Evolutionary conservation across 2,329 filamentous ascomycete genomes (phyloP), one percentile per base, ranked within the genome.

Genomic region (Monosporascus cannonballus): DNA sequence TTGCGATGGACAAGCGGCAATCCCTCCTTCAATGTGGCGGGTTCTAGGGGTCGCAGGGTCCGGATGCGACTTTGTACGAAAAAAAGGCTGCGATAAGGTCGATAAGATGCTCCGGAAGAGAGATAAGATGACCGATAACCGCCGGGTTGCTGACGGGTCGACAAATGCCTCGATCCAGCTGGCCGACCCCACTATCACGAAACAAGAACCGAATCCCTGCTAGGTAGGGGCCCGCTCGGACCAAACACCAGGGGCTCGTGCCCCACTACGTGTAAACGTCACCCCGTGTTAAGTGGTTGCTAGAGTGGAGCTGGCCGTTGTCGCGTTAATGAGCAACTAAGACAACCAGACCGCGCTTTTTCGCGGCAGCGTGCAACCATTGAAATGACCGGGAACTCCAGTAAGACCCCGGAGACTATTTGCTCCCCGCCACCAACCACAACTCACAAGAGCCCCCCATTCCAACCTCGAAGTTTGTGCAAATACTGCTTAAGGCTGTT

Each of bases 1-100:
- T 30, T 47, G 49, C 48, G 39, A 47, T 47, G 36, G 46, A 46
- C 50, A 45, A 37, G 39, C 36, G 52, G 47, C 24, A 27, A n/a
- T 51, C 41, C 36, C 27, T 50, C 27, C 44, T 51, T 42, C 22
- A 18, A n/a, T 50, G 6, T 47, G 30, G 49, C 48, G 45, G 50
- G 22, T 46, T 30, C 24, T 14, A 25, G 42, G 42, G 30, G 9
- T 11, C 41, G 41, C 14, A 27, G 25, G 11, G 4, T 46, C 14
- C 42, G 9, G 20, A 3, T n/a, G 41, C 18, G n/a, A 20, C 9
- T 20, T 11, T 4, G 17, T 7, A 44, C n/a, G 17, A 17, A 27
- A 25, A 46, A 46, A 27, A n/a, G 42, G 22, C 22, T 7, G 24
- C 11, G 25, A 46, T 46, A 20, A 14, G 1, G 9, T 9, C 9